A percentile compares a stretch with the other conserved stretches of the same genome.
These are phyloP conservation scores for Colletotrichum trifolii DNA, from an alignment of 2,329 filamentous ascomycete genomes.

Conservation along the genomic window DNA sequence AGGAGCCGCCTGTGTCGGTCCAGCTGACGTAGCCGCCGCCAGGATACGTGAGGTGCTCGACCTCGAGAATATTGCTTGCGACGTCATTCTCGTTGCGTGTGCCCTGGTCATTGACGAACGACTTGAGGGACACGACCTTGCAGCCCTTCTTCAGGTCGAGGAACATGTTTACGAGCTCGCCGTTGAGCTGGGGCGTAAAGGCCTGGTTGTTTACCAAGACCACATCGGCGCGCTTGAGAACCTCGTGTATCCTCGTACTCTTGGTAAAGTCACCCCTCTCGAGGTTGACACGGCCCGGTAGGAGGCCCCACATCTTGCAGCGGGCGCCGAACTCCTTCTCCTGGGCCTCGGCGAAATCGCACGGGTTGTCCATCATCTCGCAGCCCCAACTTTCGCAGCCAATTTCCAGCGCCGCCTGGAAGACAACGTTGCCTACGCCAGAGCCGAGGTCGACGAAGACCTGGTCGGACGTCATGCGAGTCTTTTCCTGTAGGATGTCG, in stretches of 20 bases:
- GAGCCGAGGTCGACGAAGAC: constrained; percentile 96
- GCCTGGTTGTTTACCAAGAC: constrained; percentile 98
- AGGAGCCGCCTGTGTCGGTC: constrained; percentile 85
- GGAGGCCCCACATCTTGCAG: constrained; percentile 89
- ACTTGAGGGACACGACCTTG: constrained; percentile 90
- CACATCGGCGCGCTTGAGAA: constrained; percentile 89
- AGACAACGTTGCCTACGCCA: constrained; percentile 93
- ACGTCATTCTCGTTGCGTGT: constrained; percentile 83
- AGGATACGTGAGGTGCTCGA: constrained; percentile 71
- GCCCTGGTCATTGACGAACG: constrained; percentile 85
- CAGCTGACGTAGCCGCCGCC: constrained; percentile 85
- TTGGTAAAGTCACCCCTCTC: constrained; percentile 87
- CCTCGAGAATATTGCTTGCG: constrained; percentile 82
- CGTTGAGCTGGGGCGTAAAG: constrained; percentile 89
- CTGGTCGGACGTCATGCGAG: constrained; percentile 81
- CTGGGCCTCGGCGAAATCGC: constrained; percentile 83
- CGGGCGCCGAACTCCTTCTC: constrained; percentile 85
- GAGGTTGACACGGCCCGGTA: constrained; percentile 81
- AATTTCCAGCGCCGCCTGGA: constrained; percentile 92
- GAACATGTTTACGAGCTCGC: constrained; percentile 87
- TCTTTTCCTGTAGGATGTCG: constrained; percentile 80
- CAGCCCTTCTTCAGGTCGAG: constrained; percentile 92
- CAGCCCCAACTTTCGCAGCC: constrained; percentile 97
- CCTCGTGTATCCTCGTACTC: constrained; percentile 75
- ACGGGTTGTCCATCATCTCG: constrained; percentile 94